Evolutionary conservation across 1,284 basidiomycete genomes (phyloP).

Genomic region (Austroboletus novae-zelandiae): DNA sequence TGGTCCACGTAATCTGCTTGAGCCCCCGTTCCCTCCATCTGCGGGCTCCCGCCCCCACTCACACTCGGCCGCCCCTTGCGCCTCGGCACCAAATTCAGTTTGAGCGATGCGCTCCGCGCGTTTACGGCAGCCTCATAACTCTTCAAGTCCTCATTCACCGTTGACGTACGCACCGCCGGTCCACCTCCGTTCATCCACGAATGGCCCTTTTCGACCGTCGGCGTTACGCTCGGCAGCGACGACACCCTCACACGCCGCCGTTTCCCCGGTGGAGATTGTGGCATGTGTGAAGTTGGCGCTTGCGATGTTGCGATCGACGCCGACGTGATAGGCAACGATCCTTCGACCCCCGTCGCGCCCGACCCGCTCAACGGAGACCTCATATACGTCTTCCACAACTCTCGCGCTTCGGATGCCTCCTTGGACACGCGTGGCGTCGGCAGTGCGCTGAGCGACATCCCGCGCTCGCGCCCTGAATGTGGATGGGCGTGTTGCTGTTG

Average conservation of each 20-base stretch:
- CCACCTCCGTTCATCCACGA: conserved; percentile 14
- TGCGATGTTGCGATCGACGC: not conserved
- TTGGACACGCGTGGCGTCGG: conserved; percentile 26
- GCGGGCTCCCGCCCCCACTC: conserved; percentile 15
- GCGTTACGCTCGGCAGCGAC: conserved; percentile 68
- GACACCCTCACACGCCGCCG: conserved; percentile 53
- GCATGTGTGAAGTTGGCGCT: conserved; percentile 12
- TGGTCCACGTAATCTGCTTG: conserved; percentile 9
- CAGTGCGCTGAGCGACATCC: conserved; percentile 21
- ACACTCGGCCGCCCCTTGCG: conserved; percentile 14
- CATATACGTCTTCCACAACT: conserved; percentile 74
- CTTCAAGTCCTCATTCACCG: conserved; percentile 49
- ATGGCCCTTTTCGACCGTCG: conserved; percentile 36
- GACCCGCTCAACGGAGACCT: conserved; percentile 57
- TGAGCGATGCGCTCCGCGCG: conserved; percentile 58
- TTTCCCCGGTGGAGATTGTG: conserved; percentile 27
- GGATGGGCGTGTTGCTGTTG: not conserved
- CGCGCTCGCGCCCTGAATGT: conserved; percentile 25
- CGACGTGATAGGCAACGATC: conserved; percentile 1
- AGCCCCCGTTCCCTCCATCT: not conserved
- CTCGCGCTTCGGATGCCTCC: conserved; percentile 50
- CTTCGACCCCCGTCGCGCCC: conserved; percentile 15
- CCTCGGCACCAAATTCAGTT: conserved; percentile 37
- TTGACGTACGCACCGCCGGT: not conserved
- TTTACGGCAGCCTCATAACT: conserved; percentile 74